phyloP scores from a whole-genome alignment of 2,329 filamentous ascomycete species.

The Fusarium musae region DNA sequence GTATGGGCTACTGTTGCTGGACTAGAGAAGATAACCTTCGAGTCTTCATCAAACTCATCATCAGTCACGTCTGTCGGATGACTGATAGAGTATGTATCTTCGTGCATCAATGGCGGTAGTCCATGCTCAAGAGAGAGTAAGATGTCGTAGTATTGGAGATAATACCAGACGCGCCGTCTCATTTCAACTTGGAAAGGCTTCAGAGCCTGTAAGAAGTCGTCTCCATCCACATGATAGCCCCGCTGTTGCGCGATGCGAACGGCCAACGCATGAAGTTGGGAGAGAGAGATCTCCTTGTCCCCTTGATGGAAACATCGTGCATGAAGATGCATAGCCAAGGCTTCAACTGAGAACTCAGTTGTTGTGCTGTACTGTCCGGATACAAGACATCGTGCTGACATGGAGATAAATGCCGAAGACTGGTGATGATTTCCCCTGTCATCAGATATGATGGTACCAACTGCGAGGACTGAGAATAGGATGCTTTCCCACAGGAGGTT shows the following conservation, averaged over 20 bases:
- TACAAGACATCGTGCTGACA: conserved; percentile 14
- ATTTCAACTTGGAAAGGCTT: conserved; percentile 21
- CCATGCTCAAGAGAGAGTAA: conserved; percentile 18
- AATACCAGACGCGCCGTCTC: conserved; percentile 21
- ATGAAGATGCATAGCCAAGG: conserved; percentile 15
- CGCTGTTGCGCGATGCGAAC: conserved; percentile 17
- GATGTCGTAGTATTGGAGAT: conserved; percentile 23
- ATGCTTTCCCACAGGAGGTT: conserved; percentile 25
- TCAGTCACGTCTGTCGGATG: conserved; percentile 8
- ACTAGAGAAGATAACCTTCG: neutral
- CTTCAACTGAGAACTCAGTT: conserved; percentile 13
- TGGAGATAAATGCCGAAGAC: neutral
- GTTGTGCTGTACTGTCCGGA: conserved; percentile 6
- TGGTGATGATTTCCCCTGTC: neutral
- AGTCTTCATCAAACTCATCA: conserved; percentile 23
- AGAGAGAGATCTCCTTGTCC: neutral
- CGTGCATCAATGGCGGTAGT: conserved; percentile 4
- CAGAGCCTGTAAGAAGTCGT: neutral
- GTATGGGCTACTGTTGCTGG: neutral
- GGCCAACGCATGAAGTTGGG: neutral
- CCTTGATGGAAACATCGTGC: neutral
- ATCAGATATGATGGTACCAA: neutral
- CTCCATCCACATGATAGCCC: conserved; percentile 2
- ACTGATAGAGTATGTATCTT: neutral
- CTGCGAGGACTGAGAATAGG: conserved; percentile 15